Base-by-base conservation (phyloP, 2,329 filamentous ascomycete species). In the Chaetomium sp. region DNA sequence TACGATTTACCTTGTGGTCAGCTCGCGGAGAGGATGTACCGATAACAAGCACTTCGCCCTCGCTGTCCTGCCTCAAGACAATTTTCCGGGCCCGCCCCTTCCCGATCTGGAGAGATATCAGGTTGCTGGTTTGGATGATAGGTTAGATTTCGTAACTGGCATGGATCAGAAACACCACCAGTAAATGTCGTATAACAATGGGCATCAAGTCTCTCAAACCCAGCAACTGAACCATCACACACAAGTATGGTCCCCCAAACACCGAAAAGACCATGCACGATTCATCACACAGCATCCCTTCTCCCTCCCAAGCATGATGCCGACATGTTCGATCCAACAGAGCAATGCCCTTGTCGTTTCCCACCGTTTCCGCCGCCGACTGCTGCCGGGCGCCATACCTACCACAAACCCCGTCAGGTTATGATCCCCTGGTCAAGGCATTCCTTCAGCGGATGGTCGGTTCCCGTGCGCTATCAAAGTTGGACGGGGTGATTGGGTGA, bases 391-490 rank as follows among this genome's bases (percentile, higher is more conserved):
- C 13, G 12, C 13, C 35, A 38, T 38, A 16, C 42, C 16, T 13
- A 7, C 38, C 35, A 23, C 13, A 59, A 6, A 49, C 10, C 23
- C 50, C 7, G 2, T 31, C 25, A 27, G 13, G 9, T 53, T 53
- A 19, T 19, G 10, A 19, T 27, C 23, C 25, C 13, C 21, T 23
- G 19, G 12, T 23, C 5, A 6, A 13, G 58, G 31, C 12, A 4
- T 8, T 10, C 12, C 13, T 54, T 70, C 59, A 81, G 13, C 79
- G 78, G 50, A 81, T 78, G 64, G 80, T 78, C 1, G 77, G 75
- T 31, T 80, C 78, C 38, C 77, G 71, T 75, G 80, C 76, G 63
- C 79, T 78, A 58, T 77, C 76, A 42, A 78, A 74, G 61, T 69
- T 75, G 8, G 74, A 72, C 31, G 73, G 73, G 2, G 66, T 67